phyloP scores from a whole-genome alignment of 2,329 filamentous ascomycete genomes.

The Hansfordia pulvinata region DNA sequence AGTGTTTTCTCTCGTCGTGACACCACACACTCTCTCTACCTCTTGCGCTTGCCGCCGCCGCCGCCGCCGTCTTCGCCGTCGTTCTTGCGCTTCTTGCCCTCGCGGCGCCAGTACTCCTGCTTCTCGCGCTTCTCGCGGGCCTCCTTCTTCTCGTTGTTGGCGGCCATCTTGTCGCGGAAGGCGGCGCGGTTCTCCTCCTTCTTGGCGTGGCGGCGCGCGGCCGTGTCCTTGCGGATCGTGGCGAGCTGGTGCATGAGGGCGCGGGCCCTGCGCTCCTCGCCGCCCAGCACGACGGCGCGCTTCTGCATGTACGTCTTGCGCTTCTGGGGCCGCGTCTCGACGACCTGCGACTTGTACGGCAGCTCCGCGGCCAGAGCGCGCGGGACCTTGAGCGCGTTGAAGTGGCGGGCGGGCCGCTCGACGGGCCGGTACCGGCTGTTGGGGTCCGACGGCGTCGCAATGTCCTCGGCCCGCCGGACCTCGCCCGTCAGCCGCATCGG shows the following conservation, averaged over 20 bases:
- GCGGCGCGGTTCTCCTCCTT: conserved; percentile 77
- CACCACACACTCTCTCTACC: conserved; percentile 7
- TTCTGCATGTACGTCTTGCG: conserved; percentile 87
- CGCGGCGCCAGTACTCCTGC: conserved; percentile 83
- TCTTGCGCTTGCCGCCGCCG: conserved; percentile 23
- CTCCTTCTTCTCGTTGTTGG: conserved; percentile 71
- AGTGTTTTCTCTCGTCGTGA: too few relatives aligned
- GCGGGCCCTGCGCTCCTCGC: conserved; percentile 80
- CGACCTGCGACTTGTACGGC: conserved; percentile 86
- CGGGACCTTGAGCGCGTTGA: conserved; percentile 69
- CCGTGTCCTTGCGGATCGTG: conserved; percentile 81
- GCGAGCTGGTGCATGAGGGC: conserved; percentile 87
- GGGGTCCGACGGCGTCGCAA: conserved; percentile 66
- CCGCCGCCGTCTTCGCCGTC: conserved; percentile 25
- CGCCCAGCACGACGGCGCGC: conserved; percentile 73
- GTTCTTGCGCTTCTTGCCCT: conserved; percentile 57
- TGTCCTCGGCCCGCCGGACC: conserved; percentile 62
- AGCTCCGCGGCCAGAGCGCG: conserved; percentile 68
- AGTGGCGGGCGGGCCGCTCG: conserved; percentile 55
- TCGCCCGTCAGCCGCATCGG: conserved; percentile 90
- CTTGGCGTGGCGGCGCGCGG: conserved; percentile 66
- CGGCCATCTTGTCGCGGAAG: conserved; percentile 73
- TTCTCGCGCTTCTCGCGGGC: conserved; percentile 82
- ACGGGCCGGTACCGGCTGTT: conserved; percentile 74
- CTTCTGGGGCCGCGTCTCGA: conserved; percentile 65